Base-by-base conservation (phyloP, 2,329 filamentous ascomycete species). In the Taxawa tesnikishii region DNA sequence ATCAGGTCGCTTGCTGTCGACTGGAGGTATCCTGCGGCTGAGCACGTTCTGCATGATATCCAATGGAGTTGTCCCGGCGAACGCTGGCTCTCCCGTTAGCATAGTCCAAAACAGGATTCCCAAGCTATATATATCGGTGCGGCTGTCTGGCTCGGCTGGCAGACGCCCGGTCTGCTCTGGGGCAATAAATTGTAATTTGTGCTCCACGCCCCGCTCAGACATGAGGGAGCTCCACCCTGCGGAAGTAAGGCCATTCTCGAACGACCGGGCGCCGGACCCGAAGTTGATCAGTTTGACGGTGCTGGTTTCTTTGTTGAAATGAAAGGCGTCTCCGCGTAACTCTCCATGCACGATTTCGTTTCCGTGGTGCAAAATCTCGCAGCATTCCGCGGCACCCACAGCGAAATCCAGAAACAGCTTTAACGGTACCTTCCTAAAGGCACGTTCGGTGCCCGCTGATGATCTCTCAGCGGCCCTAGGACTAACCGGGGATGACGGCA, bases 161-260 rank as follows among this genome's bases (percentile, higher is more conserved):
- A 94, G 80, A 13, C 88, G 77, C 10, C 88, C 88, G 3, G 88
- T 94, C 61, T 94, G 88, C 51, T 96, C 88, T 0, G 88, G 87
- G 28, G 85, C 88, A 50, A 94, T 92, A 50, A 84, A 94, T 31
- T 87, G 75, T 13, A 96, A 65, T 56, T 93, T 94, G 50, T 87
- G 79, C 57, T 84, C 85, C 25, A 85, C 83, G 2, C 87, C 87
- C 6, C 85, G 59, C 52, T 94, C 83, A 38, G 80, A 79, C 9
- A 83, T 88, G 7, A 94, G 60, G 1, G 72, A 71, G 8, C 79
- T 82, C 88, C 88, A 96, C 19, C 85, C 85, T 13, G 81, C 79
- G 46, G 83, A 88, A 6, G 66, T 70, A 27, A 96, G 65, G 4
- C 87, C 83, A 57, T 94, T 83, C 55, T 94, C 88, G 43, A 94